These are phyloP conservation scores for Begonia masoniana DNA, from an alignment of 306 rosid genomes.

Conservation along the genomic window DNA sequence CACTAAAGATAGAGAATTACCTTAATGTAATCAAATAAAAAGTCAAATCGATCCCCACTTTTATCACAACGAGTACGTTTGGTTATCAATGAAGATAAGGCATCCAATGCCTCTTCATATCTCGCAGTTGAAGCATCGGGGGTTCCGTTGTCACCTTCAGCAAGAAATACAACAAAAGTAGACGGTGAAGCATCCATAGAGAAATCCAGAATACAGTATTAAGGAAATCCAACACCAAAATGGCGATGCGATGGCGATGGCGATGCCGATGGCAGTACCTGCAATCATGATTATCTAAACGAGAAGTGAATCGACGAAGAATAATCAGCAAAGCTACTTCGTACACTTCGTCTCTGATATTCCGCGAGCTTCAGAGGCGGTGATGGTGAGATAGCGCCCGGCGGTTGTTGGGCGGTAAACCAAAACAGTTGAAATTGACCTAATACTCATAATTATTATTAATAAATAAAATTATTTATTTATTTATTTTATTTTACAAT, in stretches of 20 bases:
- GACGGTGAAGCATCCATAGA: background rate
- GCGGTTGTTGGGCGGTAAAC: too few relatives aligned
- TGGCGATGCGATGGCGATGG: too few relatives aligned
- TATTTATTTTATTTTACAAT: too few relatives aligned
- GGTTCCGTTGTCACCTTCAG: constrained; percentile 27
- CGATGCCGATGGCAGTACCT: constrained; percentile 10
- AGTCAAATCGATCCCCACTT: constrained; percentile 62
- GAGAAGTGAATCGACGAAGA: too few relatives aligned
- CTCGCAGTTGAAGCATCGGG: constrained; percentile 21
- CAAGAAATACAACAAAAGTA: background rate
- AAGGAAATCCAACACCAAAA: too few relatives aligned
- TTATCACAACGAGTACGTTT: constrained; percentile 70
- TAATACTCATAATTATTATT: too few relatives aligned
- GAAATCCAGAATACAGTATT: background rate
- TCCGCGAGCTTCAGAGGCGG: too few relatives aligned
- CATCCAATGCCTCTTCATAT: constrained; percentile 71
- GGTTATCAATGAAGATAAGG: constrained; percentile 71
- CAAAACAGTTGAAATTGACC: too few relatives aligned
- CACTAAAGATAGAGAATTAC: constrained; percentile 12
- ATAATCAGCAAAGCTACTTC: too few relatives aligned
- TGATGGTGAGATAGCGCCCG: too few relatives aligned
- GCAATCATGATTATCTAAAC: constrained; percentile 22
- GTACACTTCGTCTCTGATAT: too few relatives aligned
- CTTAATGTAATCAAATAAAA: constrained; percentile 56
- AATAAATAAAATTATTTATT: too few relatives aligned